Conservation (phyloP, 2,329 filamentous ascomycete species). For the Pochonia chlamydosporia region DNA sequence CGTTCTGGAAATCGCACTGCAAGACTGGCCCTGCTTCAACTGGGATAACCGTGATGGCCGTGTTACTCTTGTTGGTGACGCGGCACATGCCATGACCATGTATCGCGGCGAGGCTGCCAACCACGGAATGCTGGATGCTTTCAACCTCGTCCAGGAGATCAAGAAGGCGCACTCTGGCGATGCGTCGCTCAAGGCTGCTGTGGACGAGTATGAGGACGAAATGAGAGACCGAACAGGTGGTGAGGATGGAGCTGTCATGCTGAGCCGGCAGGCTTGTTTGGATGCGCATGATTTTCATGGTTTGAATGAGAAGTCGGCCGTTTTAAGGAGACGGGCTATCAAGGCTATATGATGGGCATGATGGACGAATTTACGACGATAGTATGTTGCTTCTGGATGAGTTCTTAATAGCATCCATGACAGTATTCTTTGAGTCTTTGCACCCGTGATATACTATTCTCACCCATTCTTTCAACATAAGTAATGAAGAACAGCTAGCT, state of each 20-base stretch:
- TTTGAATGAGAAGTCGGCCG: slow-evolving; percentile 25
- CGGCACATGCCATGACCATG: slow-evolving; percentile 56
- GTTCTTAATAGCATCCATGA: too few relatives aligned
- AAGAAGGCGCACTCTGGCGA: slow-evolving; percentile 11
- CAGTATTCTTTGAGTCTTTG: too few relatives aligned
- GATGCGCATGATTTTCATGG: slow-evolving; percentile 24
- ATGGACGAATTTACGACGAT: too few relatives aligned
- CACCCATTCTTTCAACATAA: too few relatives aligned
- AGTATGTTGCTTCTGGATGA: too few relatives aligned
- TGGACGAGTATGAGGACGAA: slow-evolving; percentile 24
- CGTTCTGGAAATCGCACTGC: slow-evolving; percentile 28
- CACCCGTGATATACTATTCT: too few relatives aligned
- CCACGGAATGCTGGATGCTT: slow-evolving; percentile 34
- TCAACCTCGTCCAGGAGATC: slow-evolving; percentile 20
- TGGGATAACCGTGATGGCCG: slow-evolving; percentile 38
- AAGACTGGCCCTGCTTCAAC: slow-evolving; percentile 29
- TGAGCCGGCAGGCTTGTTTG: slow-evolving; percentile 26
- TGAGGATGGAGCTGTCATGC: slow-evolving; percentile 19
- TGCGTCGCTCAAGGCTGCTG: slow-evolving; percentile 9
- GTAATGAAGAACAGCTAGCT: too few relatives aligned
- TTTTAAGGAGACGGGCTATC: slow-evolving; percentile 20
- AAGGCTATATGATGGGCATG: background rate
- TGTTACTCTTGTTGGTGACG: slow-evolving; percentile 46
- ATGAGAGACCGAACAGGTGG: slow-evolving; percentile 20
- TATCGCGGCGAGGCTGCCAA: slow-evolving; percentile 36